These are phyloP conservation scores for Annona squamosa DNA, from an alignment of 164 flowering plant genomes.

Conservation along the genomic window DNA sequence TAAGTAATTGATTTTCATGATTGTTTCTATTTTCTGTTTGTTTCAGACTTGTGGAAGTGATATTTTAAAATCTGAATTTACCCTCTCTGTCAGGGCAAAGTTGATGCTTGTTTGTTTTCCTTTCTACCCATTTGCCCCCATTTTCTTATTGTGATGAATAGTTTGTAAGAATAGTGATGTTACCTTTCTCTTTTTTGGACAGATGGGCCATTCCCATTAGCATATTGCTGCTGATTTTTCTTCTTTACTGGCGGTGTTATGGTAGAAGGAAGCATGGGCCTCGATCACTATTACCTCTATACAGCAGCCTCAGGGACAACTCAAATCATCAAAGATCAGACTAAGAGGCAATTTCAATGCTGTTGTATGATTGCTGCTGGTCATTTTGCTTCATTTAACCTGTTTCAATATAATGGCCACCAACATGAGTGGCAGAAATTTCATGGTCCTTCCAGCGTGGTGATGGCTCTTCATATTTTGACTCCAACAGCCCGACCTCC, in stretches of 20 bases:
- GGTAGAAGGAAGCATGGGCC: conserved; percentile 65
- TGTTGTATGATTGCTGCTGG: background rate
- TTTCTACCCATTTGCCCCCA: background rate
- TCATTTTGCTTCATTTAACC: background rate
- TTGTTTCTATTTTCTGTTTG: no score
- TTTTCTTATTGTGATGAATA: background rate
- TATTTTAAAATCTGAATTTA: no score
- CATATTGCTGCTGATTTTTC: conserved; percentile 32
- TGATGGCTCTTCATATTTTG: background rate
- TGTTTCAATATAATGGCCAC: background rate
- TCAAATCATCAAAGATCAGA: conserved; percentile 64
- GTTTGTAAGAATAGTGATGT: background rate
- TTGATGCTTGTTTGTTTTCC: no score
- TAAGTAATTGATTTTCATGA: no score
- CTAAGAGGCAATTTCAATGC: conserved; percentile 8
- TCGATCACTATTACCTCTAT: conserved; percentile 57
- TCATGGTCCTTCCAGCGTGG: background rate
- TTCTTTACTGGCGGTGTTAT: conserved; percentile 80
- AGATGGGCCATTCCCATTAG: conserved; percentile 88
- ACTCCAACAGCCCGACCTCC: background rate
- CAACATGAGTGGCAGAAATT: background rate
- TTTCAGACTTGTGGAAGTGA: no score
- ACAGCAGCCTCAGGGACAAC: conserved; percentile 42
- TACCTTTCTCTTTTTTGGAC: conserved; percentile 14
- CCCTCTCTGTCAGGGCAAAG: no score